Evolutionary conservation across 2,329 filamentous ascomycete genomes (phyloP).

Genomic region (Fusarium sp.): DNA sequence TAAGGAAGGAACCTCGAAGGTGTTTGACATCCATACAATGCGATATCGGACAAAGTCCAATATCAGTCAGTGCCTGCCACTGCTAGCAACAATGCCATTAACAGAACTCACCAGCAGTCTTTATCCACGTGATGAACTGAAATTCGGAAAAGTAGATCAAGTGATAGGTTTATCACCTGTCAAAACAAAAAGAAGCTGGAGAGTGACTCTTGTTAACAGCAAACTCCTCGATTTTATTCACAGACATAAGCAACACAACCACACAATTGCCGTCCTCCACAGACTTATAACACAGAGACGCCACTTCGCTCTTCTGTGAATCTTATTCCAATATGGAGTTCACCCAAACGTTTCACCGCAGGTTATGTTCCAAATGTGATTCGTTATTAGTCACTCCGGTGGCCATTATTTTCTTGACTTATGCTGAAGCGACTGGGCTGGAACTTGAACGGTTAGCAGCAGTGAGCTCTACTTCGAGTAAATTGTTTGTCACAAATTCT

Average conservation of each 20-base stretch:
- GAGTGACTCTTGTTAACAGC: not conserved
- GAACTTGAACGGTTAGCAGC: not conserved
- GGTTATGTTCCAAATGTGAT: constrained; percentile 34
- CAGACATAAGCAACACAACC: constrained; percentile 16
- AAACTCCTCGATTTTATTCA: not conserved
- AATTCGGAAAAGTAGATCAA: not conserved
- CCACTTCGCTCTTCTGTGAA: constrained; percentile 6
- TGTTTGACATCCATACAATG: not conserved
- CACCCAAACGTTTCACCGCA: constrained; percentile 34
- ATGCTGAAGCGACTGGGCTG: constrained; percentile 2
- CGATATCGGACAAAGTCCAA: not conserved
- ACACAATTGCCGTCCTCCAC: constrained; percentile 32
- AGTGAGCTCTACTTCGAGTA: not conserved
- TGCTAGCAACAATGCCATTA: not conserved
- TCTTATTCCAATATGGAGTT: not conserved
- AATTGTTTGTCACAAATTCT: not conserved
- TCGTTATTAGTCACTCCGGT: constrained; percentile 10
- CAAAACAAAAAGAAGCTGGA: not conserved
- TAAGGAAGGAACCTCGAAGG: not conserved
- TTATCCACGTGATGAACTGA: not conserved
- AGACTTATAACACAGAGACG: constrained; percentile 8
- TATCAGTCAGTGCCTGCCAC: constrained; percentile 7
- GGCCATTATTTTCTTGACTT: constrained; percentile 9
- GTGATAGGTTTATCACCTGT: not conserved
- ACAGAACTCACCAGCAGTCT: not conserved